Conservation (phyloP, 768 basidiomycete genomes). For the Tulasnella sp. region DNA sequence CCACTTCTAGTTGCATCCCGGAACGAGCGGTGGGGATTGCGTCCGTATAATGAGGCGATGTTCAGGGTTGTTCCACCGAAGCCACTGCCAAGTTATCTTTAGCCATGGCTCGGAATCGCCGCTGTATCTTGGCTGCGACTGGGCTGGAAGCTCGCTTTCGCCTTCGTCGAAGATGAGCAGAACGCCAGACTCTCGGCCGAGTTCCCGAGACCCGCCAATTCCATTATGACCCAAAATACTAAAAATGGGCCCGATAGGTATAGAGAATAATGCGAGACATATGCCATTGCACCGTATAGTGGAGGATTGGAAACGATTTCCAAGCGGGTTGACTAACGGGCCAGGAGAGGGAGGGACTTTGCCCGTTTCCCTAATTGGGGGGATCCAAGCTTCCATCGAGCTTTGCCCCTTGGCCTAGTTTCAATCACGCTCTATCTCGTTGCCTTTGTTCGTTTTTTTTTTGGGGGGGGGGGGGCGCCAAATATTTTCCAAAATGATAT, state of each 20-base stretch:
- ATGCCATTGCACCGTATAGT: conserved; percentile 43
- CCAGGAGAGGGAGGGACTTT: neutral
- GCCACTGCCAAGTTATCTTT: too few species aligned
- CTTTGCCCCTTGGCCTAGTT: neutral
- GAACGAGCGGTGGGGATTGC: too few species aligned
- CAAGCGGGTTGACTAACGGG: neutral
- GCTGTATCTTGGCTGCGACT: too few species aligned
- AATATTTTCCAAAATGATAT: neutral
- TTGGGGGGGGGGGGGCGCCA: too few species aligned
- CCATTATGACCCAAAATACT: neutral
- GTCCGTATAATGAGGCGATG: too few species aligned
- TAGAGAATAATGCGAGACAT: conserved; percentile 56
- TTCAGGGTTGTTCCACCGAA: too few species aligned
- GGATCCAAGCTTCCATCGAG: neutral
- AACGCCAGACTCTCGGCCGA: neutral
- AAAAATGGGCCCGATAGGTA: conserved; percentile 49
- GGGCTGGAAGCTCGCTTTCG: too few species aligned
- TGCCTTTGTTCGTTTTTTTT: neutral
- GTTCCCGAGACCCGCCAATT: neutral
- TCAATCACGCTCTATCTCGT: neutral
- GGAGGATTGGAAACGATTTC: neutral
- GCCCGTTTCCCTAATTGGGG: conserved; percentile 15
- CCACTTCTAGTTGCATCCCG: too few species aligned
- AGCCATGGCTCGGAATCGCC: too few species aligned
- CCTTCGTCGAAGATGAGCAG: too few species aligned